A percentile compares a stretch with the other conserved stretches of the same genome.
phyloP scores from a whole-genome alignment of 2,329 filamentous ascomycete species.

The Trichoderma sp. region DNA sequence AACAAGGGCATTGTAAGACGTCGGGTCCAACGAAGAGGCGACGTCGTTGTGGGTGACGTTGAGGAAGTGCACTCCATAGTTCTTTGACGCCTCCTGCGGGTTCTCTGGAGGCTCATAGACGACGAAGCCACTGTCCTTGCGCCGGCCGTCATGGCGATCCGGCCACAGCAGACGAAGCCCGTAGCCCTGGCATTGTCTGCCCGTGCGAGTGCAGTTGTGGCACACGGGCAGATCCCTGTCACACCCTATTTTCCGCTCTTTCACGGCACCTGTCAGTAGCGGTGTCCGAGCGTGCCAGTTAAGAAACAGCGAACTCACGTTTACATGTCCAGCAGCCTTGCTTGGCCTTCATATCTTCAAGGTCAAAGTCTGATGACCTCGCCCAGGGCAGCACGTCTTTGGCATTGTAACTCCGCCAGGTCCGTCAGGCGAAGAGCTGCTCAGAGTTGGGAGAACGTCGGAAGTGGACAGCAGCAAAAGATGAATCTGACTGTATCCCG shows the following conservation, averaged over 20 bases:
- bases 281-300: not conserved
- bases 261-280: conserved; percentile 21
- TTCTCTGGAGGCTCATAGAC: conserved; percentile 21
- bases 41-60: conserved; percentile 46
- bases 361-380: conserved; percentile 22
- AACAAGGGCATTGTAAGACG: conserved; percentile 10
- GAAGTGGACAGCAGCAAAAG: not conserved
- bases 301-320: conserved; percentile 24
- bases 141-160: conserved; percentile 50
- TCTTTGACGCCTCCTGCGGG: conserved; percentile 34
- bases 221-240: conserved; percentile 48
- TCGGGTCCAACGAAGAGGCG: conserved; percentile 18
- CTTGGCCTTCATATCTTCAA: conserved; percentile 27
- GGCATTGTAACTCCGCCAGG: conserved; percentile 20
- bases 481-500: conserved; percentile 15
- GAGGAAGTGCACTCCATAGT: conserved; percentile 45
- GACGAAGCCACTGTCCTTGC: conserved; percentile 31
- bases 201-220: conserved; percentile 48
- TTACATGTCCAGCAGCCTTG: conserved; percentile 32
- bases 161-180: conserved; percentile 52
- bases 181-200: conserved; percentile 49
- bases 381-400: conserved; percentile 14
- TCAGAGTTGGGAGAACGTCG: not conserved
- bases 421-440: not conserved
- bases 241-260: conserved; percentile 53